Evolutionary conservation across 1,139 yeast genomes (phyloP).

Genomic region (Pneumocystis canis): DNA sequence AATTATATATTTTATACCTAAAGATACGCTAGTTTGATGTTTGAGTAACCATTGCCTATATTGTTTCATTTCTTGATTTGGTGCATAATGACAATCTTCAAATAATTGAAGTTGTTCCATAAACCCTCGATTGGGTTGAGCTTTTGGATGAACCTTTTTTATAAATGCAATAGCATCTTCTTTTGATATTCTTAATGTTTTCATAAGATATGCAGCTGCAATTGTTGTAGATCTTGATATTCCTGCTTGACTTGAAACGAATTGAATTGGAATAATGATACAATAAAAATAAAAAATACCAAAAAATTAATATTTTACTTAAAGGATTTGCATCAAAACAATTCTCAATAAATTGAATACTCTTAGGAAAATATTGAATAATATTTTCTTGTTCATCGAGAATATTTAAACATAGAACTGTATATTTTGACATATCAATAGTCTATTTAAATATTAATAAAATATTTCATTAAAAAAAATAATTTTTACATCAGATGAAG

Average conservation of each 20-base stretch:
- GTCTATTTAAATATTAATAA: slow-evolving; percentile 40
- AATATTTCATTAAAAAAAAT: slow-evolving; percentile 27
- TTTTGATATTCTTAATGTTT: slow-evolving; percentile 42
- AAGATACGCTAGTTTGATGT: slow-evolving; percentile 25
- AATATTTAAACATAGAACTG: slow-evolving; percentile 56
- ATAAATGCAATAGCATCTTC: slow-evolving; percentile 61
- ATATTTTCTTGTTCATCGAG: slow-evolving; percentile 37
- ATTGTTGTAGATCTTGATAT: slow-evolving; percentile 66
- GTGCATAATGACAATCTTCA: slow-evolving; percentile 33
- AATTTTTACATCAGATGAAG: neutral
- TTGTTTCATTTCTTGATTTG: slow-evolving; percentile 26
- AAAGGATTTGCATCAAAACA: slow-evolving; percentile 31
- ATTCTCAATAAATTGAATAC: slow-evolving; percentile 51
- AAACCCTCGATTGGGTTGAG: slow-evolving; percentile 66
- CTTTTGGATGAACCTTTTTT: slow-evolving; percentile 40
- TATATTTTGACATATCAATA: slow-evolving; percentile 39
- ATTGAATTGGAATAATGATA: neutral
- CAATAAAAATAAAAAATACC: neutral
- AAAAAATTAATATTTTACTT: neutral
- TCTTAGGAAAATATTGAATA: slow-evolving; percentile 41
- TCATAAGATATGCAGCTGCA: slow-evolving; percentile 66
- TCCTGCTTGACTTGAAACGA: slow-evolving; percentile 48
- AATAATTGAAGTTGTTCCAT: slow-evolving; percentile 54
- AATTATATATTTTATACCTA: slow-evolving; percentile 20
- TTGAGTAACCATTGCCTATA: slow-evolving; percentile 41